These are phyloP conservation scores for Talaromyces trachyspermus DNA, from an alignment of 495 filamentous ascomycete species.

Conservation along the genomic window DNA sequence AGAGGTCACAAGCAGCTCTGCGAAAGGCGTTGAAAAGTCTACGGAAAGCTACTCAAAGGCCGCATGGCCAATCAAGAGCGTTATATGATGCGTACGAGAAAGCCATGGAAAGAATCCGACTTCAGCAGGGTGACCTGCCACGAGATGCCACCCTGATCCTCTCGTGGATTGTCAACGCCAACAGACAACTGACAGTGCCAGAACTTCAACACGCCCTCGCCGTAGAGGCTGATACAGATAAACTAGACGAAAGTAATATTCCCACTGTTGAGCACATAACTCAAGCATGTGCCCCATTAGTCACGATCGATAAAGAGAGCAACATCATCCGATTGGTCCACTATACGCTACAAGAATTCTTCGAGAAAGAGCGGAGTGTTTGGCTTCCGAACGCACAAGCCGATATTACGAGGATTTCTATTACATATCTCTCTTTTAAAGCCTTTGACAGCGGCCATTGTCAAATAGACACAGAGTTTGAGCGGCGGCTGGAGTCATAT, in stretches of 20 bases:
- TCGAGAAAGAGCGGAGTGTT: conserved; percentile 16
- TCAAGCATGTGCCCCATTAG: conserved; percentile 46
- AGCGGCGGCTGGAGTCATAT: conserved; percentile 11
- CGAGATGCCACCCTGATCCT: conserved; percentile 30
- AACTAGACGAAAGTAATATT: conserved; percentile 35
- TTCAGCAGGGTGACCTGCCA: conserved; percentile 17
- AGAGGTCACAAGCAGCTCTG: conserved; percentile 24
- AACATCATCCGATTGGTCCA: conserved; percentile 41
- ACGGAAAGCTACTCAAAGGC: conserved; percentile 13
- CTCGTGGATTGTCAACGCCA: conserved; percentile 37
- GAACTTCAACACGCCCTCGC: conserved; percentile 44
- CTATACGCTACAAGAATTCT: conserved; percentile 44
- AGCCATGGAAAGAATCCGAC: conserved; percentile 35
- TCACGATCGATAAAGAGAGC: conserved; percentile 39
- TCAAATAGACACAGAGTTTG: conserved; percentile 12
- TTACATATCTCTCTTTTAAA: conserved; percentile 16
- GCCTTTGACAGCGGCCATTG: conserved; percentile 8
- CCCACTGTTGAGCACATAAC: conserved; percentile 28
- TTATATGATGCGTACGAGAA: conserved; percentile 32
- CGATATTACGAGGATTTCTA: conserved; percentile 9
- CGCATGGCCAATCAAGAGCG: no score
- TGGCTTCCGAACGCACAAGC: conserved; percentile 10
- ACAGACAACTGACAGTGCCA: conserved; percentile 23
- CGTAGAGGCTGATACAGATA: conserved; percentile 17
- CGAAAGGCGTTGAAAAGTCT: conserved; percentile 24